Evolutionary conservation across 2,329 filamentous ascomycete genomes (phyloP).

Genomic region (Ophiostoma ulmi): DNA sequence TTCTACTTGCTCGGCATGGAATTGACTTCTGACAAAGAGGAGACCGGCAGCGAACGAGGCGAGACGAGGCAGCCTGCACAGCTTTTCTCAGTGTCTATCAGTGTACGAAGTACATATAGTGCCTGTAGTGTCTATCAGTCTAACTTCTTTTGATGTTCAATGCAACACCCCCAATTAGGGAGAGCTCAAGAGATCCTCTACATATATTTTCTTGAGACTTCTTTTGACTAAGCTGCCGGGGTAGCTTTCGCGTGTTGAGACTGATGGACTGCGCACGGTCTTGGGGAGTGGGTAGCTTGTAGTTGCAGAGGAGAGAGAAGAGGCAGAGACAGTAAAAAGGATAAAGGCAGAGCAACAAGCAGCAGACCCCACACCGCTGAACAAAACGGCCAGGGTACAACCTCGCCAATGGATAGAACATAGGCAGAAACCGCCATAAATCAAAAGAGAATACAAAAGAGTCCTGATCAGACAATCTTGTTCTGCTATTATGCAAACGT

Average conservation of each 20-base stretch:
- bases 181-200: neutral
- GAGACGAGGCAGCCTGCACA: neutral
- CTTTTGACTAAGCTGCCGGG: neutral
- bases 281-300: neutral
- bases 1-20: neutral
- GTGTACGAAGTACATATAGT: neutral
- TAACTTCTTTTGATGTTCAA: neutral
- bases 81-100: neutral
- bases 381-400: neutral
- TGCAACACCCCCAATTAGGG: neutral
- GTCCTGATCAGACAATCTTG: neutral
- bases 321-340: neutral
- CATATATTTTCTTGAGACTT: neutral
- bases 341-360: neutral
- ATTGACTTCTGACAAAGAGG: neutral
- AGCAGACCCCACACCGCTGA: neutral
- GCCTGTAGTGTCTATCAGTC: neutral
- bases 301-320: neutral
- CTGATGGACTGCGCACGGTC: neutral
- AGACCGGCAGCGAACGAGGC: constrained; percentile 3
- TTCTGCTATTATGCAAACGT: neutral
- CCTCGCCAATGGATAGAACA: neutral
- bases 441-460: neutral
- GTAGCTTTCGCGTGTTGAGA: constrained; percentile 1
- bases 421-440: neutral